Evolutionary conservation across 2,329 filamentous ascomycete genomes (phyloP).

Genomic region (Parascedosporium putredinis): DNA sequence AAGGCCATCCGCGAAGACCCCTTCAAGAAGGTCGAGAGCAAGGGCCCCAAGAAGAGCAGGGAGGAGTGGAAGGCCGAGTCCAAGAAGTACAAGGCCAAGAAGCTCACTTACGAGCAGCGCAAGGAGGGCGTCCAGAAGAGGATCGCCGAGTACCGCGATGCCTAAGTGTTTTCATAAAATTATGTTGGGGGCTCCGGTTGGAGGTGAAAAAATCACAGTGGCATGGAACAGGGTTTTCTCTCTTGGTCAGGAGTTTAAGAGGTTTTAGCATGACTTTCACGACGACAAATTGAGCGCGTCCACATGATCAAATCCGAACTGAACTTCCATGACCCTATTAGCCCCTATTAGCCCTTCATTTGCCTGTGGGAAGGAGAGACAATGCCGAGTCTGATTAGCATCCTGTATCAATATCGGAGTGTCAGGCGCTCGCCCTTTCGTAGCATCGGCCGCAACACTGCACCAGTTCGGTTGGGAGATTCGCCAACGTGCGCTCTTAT

Average conservation of each 20-base stretch:
- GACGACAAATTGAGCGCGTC: constrained; percentile 8
- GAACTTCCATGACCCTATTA: neutral
- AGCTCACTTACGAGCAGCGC: constrained; percentile 78
- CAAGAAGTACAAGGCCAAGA: constrained; percentile 71
- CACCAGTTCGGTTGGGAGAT: neutral
- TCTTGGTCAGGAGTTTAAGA: constrained; percentile 5
- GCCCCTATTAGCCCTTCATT: neutral
- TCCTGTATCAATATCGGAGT: neutral
- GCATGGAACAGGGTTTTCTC: constrained; percentile 6
- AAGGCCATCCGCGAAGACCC: constrained; percentile 95
- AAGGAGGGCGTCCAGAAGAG: constrained; percentile 75
- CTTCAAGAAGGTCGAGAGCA: constrained; percentile 78
- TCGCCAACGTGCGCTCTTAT: too few species aligned
- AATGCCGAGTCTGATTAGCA: too few species aligned
- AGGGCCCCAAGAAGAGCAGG: constrained; percentile 86
- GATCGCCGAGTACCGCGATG: constrained; percentile 69
- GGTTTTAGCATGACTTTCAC: constrained; percentile 9
- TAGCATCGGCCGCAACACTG: neutral
- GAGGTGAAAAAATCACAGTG: neutral
- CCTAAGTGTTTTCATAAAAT: constrained; percentile 22
- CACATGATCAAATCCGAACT: constrained; percentile 1
- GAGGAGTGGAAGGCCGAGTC: constrained; percentile 94
- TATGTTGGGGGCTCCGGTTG: neutral
- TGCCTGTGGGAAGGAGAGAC: too few species aligned
- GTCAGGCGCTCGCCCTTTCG: neutral